phyloP scores from a whole-genome alignment of 441 rosid genomes.

The Populus hybrid region DNA sequence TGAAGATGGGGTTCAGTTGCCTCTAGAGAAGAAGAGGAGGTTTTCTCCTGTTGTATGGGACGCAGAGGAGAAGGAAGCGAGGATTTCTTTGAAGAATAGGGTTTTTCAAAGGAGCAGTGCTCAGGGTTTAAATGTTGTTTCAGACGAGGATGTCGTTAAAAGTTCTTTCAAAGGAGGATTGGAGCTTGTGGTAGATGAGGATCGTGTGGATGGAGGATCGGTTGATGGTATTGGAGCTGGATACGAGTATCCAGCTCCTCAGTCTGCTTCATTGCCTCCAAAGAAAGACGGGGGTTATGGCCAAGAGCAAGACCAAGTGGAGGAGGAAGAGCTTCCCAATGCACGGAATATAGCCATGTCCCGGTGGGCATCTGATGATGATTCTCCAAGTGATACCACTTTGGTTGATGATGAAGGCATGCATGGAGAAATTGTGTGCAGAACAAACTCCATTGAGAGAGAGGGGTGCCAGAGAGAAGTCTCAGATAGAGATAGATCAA shows the following conservation, averaged over 20 bases:
- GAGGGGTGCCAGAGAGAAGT: conserved; percentile 37
- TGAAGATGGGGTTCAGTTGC: conserved; percentile 33
- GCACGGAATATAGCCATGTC: conserved; percentile 53
- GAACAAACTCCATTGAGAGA: conserved; percentile 32
- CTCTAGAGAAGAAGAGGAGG: conserved; percentile 60
- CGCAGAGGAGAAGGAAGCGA: conserved; percentile 29
- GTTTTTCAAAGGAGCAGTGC: conserved; percentile 8
- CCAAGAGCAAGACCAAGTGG: conserved; percentile 24
- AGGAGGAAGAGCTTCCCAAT: conserved; percentile 37
- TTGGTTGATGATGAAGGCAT: conserved; percentile 31
- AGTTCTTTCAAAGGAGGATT: neutral
- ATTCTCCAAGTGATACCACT: conserved; percentile 30
- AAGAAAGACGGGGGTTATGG: conserved; percentile 20
- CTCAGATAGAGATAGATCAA: conserved; percentile 22
- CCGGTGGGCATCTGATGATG: conserved; percentile 67
- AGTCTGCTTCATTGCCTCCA: conserved; percentile 10
- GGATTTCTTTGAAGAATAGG: conserved; percentile 25
- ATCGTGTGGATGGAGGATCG: neutral
- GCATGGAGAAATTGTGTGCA: conserved; percentile 12
- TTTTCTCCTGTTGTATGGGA: conserved; percentile 46
- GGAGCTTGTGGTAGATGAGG: conserved; percentile 20
- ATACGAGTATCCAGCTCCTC: conserved; percentile 4
- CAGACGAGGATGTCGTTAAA: conserved; percentile 21
- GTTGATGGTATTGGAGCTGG: neutral
- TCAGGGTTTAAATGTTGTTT: conserved; percentile 8